Conservation (phyloP, 805 yeast species). For the Candida arabinofermentans region DNA sequence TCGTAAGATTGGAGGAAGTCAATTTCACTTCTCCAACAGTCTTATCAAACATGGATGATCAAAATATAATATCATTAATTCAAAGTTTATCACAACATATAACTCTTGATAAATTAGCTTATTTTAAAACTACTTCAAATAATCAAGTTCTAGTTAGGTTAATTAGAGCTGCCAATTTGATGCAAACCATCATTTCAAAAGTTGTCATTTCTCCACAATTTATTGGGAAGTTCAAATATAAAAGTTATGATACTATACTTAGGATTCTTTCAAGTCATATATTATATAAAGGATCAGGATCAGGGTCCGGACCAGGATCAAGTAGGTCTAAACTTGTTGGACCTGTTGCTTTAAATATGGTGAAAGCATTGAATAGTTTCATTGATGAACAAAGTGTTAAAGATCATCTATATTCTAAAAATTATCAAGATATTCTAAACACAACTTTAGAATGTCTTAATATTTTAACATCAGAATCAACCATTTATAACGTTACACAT, state of each 20-base stretch:
- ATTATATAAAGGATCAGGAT: slow-evolving; percentile 7
- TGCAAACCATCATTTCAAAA: slow-evolving; percentile 14
- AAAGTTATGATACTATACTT: slow-evolving; percentile 24
- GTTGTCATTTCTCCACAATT: slow-evolving; percentile 11
- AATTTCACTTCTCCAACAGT: slow-evolving; percentile 20
- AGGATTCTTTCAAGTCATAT: slow-evolving; percentile 15
- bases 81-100: slow-evolving; percentile 19
- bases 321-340: slow-evolving; percentile 12
- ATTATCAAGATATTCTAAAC: slow-evolving; percentile 15
- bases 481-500: background rate
- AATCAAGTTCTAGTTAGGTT: slow-evolving; percentile 22
- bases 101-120: slow-evolving; percentile 18
- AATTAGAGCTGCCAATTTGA: slow-evolving; percentile 18
- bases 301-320: slow-evolving; percentile 3
- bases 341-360: slow-evolving; percentile 30
- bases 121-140: slow-evolving; percentile 19
- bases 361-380: slow-evolving; percentile 26
- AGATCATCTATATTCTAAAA: slow-evolving; percentile 20
- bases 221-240: slow-evolving; percentile 21
- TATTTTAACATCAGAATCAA: slow-evolving; percentile 6
- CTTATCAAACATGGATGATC: slow-evolving; percentile 15
- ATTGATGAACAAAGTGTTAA: slow-evolving; percentile 21
- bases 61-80: slow-evolving; percentile 10
- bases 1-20: slow-evolving; percentile 35
- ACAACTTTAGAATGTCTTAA: slow-evolving; percentile 13